Evolutionary conservation across 202 grass and related monocot genomes (phyloP).

Genomic region (Schoenoplectus triqueter): DNA sequence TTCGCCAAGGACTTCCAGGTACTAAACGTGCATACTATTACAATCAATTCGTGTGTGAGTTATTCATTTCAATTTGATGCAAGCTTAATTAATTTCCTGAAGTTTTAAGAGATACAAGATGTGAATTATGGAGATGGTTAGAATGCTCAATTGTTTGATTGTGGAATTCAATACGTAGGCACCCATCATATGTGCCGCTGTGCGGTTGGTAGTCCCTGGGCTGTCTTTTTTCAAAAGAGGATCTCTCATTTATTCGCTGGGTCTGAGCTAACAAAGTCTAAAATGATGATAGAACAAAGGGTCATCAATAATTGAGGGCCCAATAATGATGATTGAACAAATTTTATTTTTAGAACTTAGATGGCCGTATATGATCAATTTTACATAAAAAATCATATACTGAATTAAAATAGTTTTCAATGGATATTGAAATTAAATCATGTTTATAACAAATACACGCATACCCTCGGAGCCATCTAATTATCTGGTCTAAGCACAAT

Average conservation of each 20-base stretch:
- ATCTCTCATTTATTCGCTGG: background rate
- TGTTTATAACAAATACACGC: background rate
- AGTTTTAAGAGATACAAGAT: background rate
- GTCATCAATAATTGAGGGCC: background rate
- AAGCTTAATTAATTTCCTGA: background rate
- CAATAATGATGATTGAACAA: background rate
- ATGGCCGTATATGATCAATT: background rate
- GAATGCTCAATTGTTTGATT: background rate
- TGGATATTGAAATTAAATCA: background rate
- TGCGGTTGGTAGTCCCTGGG: background rate
- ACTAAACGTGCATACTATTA: background rate
- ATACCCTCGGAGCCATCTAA: background rate
- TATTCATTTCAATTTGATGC: background rate
- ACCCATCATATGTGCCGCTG: background rate
- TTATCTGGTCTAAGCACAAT: background rate
- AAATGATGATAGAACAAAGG: no score
- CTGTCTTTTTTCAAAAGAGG: background rate
- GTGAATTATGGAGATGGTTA: background rate
- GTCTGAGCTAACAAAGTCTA: background rate
- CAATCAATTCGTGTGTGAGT: background rate
- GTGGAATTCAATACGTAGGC: background rate
- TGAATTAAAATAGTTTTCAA: background rate
- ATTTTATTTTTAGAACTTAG: background rate
- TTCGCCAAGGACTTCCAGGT: constrained; percentile 77
- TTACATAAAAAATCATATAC: background rate